Evolutionary conservation across 352 stramenopile species (phyloP), one percentile per base, ranked within the genome.

Genomic region (Blastocystis sp.): DNA sequence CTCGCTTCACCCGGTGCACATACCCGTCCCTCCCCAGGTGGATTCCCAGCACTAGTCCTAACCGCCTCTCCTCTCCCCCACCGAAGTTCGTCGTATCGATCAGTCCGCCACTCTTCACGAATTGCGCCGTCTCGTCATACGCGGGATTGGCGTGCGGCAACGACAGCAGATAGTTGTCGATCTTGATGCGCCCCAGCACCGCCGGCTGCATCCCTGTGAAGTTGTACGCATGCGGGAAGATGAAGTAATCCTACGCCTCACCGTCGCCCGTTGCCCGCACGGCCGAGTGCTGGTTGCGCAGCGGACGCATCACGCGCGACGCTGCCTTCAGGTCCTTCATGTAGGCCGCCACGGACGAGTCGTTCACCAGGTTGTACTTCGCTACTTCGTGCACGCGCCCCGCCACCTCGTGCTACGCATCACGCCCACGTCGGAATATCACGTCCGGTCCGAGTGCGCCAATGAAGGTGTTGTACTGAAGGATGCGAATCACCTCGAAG

Each of bases 171-270:
- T 84, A 84, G 74, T 84, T 84, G n/a, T 84, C 74, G 10, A 84
- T 52, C 43, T 62, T 41, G 45, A 69, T 67, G 41, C 74, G 59
- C 38, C 74, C 74, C n/a, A 84, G 52, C 53, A 84, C 74, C 41
- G 60, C 74, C 17, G 52, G 34, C 7, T 45, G 34, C 41, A 84
- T 70, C 60, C 10, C 40, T 21, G 52, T 43, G 19, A 67, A 66
- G 23, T 62, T 62, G 60, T 59, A 38, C 34, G 0, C 41, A 0
- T 56, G 2, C 7, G 74, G 74, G 53, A 84, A 84, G 21, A 84
- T 84, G 40, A 84, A 84, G 74, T 84, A 84, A 19, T 84, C 74
- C 74, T 84, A 52, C 2, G 19, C 66, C 48, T 67, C 40, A 69
- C 17, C 17, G 5, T 14, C 10, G 23, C 11, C 5, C 21, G 10